A percentile compares a stretch with the other conserved stretches of the same genome.
These are phyloP conservation scores for Trichoderma atrobrunneum DNA, from an alignment of 2,329 filamentous ascomycete species.

Conservation along the genomic window DNA sequence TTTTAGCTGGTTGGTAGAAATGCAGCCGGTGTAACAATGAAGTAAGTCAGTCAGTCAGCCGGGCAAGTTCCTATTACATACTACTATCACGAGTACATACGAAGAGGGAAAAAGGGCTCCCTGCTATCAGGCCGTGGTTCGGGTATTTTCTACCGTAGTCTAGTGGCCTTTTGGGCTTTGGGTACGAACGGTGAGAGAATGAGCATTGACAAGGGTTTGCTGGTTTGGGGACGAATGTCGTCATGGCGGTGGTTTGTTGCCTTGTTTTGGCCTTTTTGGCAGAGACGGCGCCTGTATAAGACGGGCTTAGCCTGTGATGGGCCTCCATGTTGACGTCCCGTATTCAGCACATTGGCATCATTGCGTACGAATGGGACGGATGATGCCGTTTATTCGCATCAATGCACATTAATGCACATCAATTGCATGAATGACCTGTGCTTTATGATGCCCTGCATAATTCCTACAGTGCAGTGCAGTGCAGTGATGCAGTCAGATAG, in stretches of 20 bases:
- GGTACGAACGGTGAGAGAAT: not conserved
- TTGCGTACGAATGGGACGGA: not conserved
- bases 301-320: not conserved
- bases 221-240: not conserved
- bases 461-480: not conserved
- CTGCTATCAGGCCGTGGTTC: not conserved
- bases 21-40: constrained; percentile 10
- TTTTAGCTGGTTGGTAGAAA: not conserved
- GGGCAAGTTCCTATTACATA: not conserved
- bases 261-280: not conserved
- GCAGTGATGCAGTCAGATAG: not conserved
- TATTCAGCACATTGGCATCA: not conserved
- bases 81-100: not conserved
- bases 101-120: too few species aligned
- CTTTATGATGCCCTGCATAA: not conserved
- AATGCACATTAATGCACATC: not conserved
- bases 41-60: not conserved
- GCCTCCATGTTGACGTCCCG: not conserved
- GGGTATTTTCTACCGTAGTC: not conserved
- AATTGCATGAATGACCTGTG: not conserved
- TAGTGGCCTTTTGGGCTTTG: not conserved
- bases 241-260: not conserved
- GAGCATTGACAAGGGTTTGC: not conserved
- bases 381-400: not conserved
- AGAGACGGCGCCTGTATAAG: not conserved